These are phyloP conservation scores for Podospora pseudoanserina DNA, from an alignment of 495 filamentous ascomycete genomes.

Conservation along the genomic window DNA sequence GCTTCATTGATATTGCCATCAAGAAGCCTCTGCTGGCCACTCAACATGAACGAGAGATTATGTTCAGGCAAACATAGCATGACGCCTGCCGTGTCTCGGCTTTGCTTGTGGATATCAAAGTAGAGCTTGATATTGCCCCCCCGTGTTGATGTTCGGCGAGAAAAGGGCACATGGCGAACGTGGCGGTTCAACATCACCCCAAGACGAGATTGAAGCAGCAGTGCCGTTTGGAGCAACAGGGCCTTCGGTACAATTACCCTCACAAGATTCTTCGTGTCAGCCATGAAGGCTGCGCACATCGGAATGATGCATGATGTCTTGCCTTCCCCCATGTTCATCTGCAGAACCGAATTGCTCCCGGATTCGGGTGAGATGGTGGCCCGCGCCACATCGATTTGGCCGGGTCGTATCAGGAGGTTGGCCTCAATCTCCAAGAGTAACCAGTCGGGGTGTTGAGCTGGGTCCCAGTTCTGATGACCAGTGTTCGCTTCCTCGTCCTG, in stretches of 20 bases:
- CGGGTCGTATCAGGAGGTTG: slow-evolving; percentile 49
- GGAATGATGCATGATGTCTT: slow-evolving; percentile 55
- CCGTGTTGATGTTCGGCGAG: slow-evolving; percentile 40
- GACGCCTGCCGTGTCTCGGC: slow-evolving; percentile 34
- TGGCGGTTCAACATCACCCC: slow-evolving; percentile 47
- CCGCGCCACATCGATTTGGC: slow-evolving; percentile 51
- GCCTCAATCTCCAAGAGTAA: slow-evolving; percentile 56
- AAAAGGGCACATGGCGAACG: slow-evolving; percentile 50
- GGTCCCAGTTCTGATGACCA: slow-evolving; percentile 53
- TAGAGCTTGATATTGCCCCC: slow-evolving; percentile 34
- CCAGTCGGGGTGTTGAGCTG: slow-evolving; percentile 48
- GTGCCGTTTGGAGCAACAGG: slow-evolving; percentile 49
- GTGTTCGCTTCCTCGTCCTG: slow-evolving; percentile 40
- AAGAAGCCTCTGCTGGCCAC: slow-evolving; percentile 45
- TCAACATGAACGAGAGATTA: slow-evolving; percentile 51
- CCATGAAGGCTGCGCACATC: slow-evolving; percentile 49
- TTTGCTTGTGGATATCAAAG: slow-evolving; percentile 33
- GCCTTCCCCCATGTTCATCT: slow-evolving; percentile 53
- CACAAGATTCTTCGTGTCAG: slow-evolving; percentile 41
- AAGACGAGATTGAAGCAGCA: slow-evolving; percentile 45
- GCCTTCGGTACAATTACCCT: slow-evolving; percentile 52
- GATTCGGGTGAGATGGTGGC: slow-evolving; percentile 48
- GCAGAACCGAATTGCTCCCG: slow-evolving; percentile 50
- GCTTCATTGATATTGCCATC: slow-evolving; percentile 40
- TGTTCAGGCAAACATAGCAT: slow-evolving; percentile 52